Percentiles rank a stretch among this genome's conserved stretches.
phyloP scores from a whole-genome alignment of 331 rosid genomes.

The Quercus tomentella region DNA sequence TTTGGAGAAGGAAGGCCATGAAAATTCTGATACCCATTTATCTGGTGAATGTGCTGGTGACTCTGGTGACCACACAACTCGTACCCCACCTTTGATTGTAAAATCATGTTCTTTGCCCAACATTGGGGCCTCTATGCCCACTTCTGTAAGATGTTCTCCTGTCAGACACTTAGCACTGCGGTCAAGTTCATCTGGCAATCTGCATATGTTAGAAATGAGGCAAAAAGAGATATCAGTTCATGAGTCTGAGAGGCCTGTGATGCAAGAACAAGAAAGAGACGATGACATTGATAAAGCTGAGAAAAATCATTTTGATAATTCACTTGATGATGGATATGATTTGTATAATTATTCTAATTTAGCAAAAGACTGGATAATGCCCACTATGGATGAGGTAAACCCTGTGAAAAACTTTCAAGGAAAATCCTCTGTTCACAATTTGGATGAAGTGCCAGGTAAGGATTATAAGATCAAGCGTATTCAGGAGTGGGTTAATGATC shows the following conservation, averaged over 20 bases:
- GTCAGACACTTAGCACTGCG: constrained; percentile 17
- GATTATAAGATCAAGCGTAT: constrained; percentile 74
- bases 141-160: constrained; percentile 21
- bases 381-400: constrained; percentile 34
- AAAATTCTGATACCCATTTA: constrained; percentile 39
- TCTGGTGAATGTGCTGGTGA: constrained; percentile 40
- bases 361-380: constrained; percentile 72
- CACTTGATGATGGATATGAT: constrained; percentile 52
- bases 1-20: constrained; percentile 52
- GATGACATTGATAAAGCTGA: constrained; percentile 31
- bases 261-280: constrained; percentile 34
- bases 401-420: constrained; percentile 30
- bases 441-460: constrained; percentile 37
- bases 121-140: constrained; percentile 31
- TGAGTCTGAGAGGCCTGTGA: constrained; percentile 37
- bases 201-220: constrained; percentile 39
- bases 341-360: constrained; percentile 35
- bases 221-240: constrained; percentile 28
- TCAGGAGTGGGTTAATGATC: constrained; percentile 83
- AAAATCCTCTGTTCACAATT: constrained; percentile 30
- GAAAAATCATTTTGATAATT: constrained; percentile 30
- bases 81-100: constrained; percentile 23
- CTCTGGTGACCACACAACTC: constrained; percentile 23
- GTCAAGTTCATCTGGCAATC: constrained; percentile 72
- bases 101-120: constrained; percentile 65